Evolutionary conservation across 2,329 filamentous ascomycete species (phyloP).

Genomic region (Trichoderma pleuroti): DNA sequence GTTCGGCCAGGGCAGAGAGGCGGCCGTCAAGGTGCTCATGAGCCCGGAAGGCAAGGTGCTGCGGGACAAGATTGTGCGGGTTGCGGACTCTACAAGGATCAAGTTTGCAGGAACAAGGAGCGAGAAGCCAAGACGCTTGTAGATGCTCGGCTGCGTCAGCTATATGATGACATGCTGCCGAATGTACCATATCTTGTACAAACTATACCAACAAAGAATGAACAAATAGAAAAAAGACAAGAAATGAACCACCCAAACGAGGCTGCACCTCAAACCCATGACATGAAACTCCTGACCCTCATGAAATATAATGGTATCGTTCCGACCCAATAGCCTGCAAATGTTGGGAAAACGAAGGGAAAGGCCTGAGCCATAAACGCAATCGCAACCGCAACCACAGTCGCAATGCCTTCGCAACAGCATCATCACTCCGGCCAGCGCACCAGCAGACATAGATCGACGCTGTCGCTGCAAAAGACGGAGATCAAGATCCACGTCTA

Average conservation of each 20-base stretch:
- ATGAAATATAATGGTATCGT: conserved; percentile 27
- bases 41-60: conserved; percentile 78
- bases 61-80: conserved; percentile 69
- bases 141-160: conserved; percentile 20
- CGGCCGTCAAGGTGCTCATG: conserved; percentile 82
- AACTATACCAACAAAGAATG: conserved; percentile 28
- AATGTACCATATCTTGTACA: conserved; percentile 37
- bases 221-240: background rate
- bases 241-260: conserved; percentile 4
- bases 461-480: conserved; percentile 66
- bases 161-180: conserved; percentile 8
- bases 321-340: conserved; percentile 22
- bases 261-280: background rate
- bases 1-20: conserved; percentile 83
- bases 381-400: background rate
- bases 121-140: conserved; percentile 75
- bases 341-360: conserved; percentile 16
- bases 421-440: conserved; percentile 25
- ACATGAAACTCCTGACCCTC: conserved; percentile 8
- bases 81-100: conserved; percentile 81
- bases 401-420: conserved; percentile 14
- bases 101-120: conserved; percentile 96
- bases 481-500: conserved; percentile 76
- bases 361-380: conserved; percentile 25
- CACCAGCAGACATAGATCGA: conserved; percentile 54